Percentiles rank a stretch among this genome's conserved stretches.
phyloP scores from a whole-genome alignment of 192 early-diverging fungal species.

The Coemansia pectinata region DNA sequence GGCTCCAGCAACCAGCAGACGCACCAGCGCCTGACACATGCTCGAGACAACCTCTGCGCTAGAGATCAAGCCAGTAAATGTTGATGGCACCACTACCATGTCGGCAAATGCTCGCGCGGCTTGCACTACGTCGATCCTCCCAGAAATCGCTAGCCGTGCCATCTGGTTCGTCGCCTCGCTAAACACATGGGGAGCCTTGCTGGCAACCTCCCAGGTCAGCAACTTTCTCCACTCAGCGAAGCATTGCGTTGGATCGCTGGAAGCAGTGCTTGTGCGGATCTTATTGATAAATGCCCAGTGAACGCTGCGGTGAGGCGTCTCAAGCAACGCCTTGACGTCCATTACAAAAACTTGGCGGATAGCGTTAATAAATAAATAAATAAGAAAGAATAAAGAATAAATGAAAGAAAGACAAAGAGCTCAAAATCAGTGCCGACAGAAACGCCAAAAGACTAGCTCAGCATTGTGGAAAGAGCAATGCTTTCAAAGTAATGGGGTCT shows the following conservation, averaged over 20 bases:
- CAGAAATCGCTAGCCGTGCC: slow-evolving; percentile 9
- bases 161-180: slow-evolving; percentile 9
- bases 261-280: slow-evolving; percentile 10
- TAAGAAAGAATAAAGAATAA: background rate
- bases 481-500: background rate
- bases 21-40: slow-evolving; percentile 13
- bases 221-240: slow-evolving; percentile 28
- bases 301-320: slow-evolving; percentile 36
- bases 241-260: background rate
- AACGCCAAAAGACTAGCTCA: background rate
- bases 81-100: slow-evolving; percentile 16
- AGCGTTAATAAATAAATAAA: background rate
- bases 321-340: slow-evolving; percentile 21
- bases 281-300: slow-evolving; percentile 36
- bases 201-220: slow-evolving; percentile 21
- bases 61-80: background rate
- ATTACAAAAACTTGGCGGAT: background rate
- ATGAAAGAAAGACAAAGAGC: background rate
- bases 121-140: slow-evolving; percentile 17
- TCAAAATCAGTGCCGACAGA: background rate
- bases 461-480: background rate
- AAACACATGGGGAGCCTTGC: slow-evolving; percentile 31
- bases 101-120: slow-evolving; percentile 11
- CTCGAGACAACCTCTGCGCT: slow-evolving; percentile 8
- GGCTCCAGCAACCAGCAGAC: slow-evolving; percentile 20